Evolutionary conservation across 176 grass and related monocot genomes (phyloP).

Genomic region (Themeda triandra): DNA sequence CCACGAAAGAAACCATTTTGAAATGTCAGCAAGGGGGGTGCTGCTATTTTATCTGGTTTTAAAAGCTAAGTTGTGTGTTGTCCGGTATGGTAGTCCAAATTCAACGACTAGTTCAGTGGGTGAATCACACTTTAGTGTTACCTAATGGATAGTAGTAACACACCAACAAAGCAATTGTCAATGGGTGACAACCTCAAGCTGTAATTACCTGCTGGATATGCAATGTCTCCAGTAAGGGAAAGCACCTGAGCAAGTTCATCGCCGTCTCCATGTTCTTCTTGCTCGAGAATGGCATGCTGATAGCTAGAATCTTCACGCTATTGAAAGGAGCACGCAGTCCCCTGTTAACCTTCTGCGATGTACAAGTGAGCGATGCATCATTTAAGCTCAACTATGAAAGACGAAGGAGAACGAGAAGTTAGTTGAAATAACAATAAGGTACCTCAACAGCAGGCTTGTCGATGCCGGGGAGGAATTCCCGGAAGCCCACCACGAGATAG

Average conservation of each 20-base stretch:
- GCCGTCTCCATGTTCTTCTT: constrained; percentile 15
- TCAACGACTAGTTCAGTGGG: too few species aligned
- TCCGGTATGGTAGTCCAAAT: too few species aligned
- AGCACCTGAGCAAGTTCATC: constrained; percentile 16
- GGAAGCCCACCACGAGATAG: constrained; percentile 17
- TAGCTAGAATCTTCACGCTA: constrained; percentile 23
- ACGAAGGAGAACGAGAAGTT: neutral
- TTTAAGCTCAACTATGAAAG: neutral
- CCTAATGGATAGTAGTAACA: neutral
- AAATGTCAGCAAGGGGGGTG: too few species aligned
- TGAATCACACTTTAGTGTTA: too few species aligned
- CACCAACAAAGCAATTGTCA: neutral
- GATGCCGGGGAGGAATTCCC: neutral
- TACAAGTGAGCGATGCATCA: neutral
- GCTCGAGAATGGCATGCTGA: constrained; percentile 11
- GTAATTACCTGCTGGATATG: constrained; percentile 29
- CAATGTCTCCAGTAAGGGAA: constrained; percentile 32
- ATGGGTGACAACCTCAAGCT: neutral
- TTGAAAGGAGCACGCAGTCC: constrained; percentile 1
- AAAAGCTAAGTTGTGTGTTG: too few species aligned
- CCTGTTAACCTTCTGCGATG: constrained; percentile 14
- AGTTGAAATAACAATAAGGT: neutral
- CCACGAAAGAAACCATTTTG: too few species aligned
- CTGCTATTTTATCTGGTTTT: too few species aligned
- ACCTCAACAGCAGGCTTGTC: neutral